A percentile compares a stretch with the other conserved stretches of the same genome.
Evolutionary conservation across 306 rosid genomes (phyloP).

Genomic region (Medicago arabica): DNA sequence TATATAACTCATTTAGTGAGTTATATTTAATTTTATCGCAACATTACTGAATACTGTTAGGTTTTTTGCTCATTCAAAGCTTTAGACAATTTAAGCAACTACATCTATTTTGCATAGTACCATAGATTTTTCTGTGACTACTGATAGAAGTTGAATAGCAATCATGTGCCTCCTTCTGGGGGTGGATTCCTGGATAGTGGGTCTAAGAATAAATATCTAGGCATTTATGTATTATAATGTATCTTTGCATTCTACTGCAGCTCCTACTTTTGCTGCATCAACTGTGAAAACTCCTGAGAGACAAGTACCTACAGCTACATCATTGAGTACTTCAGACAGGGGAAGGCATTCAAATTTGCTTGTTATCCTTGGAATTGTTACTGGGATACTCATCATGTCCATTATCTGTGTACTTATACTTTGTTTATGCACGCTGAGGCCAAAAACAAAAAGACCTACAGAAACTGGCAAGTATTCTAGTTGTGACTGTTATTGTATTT

Average conservation of each 20-base stretch:
- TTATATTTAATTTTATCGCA: not conserved
- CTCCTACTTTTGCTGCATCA: conserved; percentile 65
- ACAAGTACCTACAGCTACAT: conserved; percentile 53
- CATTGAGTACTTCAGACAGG: conserved; percentile 52
- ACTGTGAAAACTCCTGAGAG: conserved; percentile 59
- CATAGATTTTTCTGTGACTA: not conserved
- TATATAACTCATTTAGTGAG: too few relatives aligned
- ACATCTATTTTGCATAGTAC: conserved; percentile 1
- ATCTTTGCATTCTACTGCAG: conserved; percentile 49
- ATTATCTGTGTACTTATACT: conserved; percentile 60
- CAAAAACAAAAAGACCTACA: conserved; percentile 54
- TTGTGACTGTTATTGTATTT: conserved; percentile 12
- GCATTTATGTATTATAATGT: conserved; percentile 40
- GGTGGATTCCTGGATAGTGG: not conserved
- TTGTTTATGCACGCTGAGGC: conserved; percentile 62
- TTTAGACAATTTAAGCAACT: conserved; percentile 27
- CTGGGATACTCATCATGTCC: conserved; percentile 71
- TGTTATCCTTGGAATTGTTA: conserved; percentile 72
- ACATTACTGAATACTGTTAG: conserved; percentile 2
- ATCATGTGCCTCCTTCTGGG: not conserved
- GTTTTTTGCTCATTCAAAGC: conserved; percentile 15
- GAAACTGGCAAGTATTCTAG: conserved; percentile 66
- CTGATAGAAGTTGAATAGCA: not conserved
- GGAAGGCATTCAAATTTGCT: conserved; percentile 68
- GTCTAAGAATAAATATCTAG: conserved; percentile 23